Percentiles rank a stretch among this genome's conserved stretches.
phyloP scores from a whole-genome alignment of 768 basidiomycete genomes.

The Podaxis sp. region DNA sequence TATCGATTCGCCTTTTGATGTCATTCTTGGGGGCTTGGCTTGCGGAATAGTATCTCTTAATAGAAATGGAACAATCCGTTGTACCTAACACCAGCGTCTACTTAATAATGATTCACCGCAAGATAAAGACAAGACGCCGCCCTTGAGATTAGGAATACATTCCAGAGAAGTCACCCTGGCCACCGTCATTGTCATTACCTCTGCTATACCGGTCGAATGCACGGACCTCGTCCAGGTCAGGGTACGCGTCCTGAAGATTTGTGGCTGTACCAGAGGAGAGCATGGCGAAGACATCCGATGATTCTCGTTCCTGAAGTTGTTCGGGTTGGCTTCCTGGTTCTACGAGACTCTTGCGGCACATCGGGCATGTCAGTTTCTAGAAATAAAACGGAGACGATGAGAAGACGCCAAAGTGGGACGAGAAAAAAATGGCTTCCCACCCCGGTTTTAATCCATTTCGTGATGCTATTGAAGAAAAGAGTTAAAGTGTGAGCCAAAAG shows the following conservation, averaged over 20 bases:
- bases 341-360: constrained; percentile 18
- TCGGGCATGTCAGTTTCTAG: constrained; percentile 18
- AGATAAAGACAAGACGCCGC: too few relatives aligned
- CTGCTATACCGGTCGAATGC: background rate
- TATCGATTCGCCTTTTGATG: background rate
- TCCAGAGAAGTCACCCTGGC: constrained; percentile 40
- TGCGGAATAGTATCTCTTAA: background rate
- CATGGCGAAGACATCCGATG: background rate
- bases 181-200: constrained; percentile 16
- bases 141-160: constrained; percentile 55
- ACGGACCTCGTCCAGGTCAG: background rate
- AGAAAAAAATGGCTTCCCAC: constrained; percentile 35
- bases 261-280: background rate
- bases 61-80: background rate
- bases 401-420: background rate
- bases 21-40: background rate
- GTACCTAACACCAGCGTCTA: background rate
- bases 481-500: constrained; percentile 1
- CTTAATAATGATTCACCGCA: background rate
- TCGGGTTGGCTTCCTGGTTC: constrained; percentile 16
- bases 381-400: background rate
- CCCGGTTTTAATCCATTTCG: constrained; percentile 59
- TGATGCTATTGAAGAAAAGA: constrained; percentile 42
- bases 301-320: background rate
- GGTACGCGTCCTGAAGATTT: background rate